Percentiles rank a stretch among this genome's conserved stretches.
Evolutionary conservation across 1,139 yeast species (phyloP).

Genomic region (Saccharomyces hybrid): DNA sequence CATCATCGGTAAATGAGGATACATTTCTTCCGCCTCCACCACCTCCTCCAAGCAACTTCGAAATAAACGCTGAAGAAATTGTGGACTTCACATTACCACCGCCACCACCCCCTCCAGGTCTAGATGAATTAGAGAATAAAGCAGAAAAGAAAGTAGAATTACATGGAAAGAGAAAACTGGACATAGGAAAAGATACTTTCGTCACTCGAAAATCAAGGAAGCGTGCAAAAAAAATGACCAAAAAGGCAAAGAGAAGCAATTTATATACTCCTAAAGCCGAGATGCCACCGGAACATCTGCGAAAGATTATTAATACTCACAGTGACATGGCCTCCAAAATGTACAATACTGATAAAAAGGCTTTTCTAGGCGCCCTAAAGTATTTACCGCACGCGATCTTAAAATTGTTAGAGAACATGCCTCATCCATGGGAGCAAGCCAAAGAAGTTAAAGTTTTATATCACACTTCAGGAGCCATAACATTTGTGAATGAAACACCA

Average conservation of each 20-base stretch:
- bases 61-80: neutral
- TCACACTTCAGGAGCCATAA: conserved; percentile 89
- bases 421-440: conserved; percentile 94
- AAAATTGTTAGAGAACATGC: conserved; percentile 90
- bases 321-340: conserved; percentile 78
- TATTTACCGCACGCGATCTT: conserved; percentile 93
- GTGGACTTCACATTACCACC: conserved; percentile 7
- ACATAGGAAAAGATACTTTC: neutral
- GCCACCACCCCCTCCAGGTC: conserved; percentile 25
- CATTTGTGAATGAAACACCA: conserved; percentile 90
- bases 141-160: neutral
- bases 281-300: conserved; percentile 91
- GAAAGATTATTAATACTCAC: conserved; percentile 78
- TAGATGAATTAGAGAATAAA: conserved; percentile 1
- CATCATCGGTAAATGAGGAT: conserved; percentile 1
- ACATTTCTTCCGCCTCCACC: conserved; percentile 3
- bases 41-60: conserved; percentile 2
- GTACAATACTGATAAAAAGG: conserved; percentile 79
- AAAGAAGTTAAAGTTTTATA: conserved; percentile 84
- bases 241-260: conserved; percentile 35
- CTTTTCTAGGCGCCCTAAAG: conserved; percentile 85
- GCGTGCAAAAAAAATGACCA: conserved; percentile 22
- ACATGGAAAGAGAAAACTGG: neutral
- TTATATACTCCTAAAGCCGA: conserved; percentile 61
- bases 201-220: conserved; percentile 7